Evolutionary conservation across 225 moss, liverwort and hornwort species (phyloP).

Genomic region (Pseudoscleropodium purum): DNA sequence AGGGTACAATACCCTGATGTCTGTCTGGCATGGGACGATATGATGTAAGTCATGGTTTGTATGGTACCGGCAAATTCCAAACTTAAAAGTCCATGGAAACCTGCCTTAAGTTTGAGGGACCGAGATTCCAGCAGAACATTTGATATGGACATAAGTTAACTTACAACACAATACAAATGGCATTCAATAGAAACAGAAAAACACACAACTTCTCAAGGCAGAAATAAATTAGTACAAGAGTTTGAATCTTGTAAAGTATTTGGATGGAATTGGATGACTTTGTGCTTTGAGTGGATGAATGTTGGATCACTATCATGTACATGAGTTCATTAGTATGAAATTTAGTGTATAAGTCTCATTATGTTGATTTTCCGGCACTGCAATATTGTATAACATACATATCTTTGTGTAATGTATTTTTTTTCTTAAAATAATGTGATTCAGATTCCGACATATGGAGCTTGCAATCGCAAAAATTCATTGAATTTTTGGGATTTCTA

Average conservation of each 20-base stretch:
- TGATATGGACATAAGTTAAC: background rate
- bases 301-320: too few species aligned
- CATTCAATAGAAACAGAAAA: background rate
- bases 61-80: background rate
- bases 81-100: background rate
- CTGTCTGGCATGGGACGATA: background rate
- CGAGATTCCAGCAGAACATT: background rate
- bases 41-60: background rate
- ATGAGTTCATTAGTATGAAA: background rate
- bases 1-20: background rate
- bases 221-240: background rate
- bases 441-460: rapidly evolving
- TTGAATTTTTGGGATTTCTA: too few species aligned
- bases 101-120: background rate
- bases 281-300: background rate
- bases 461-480: background rate
- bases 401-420: background rate
- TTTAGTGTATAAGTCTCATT: background rate
- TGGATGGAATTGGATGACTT: background rate
- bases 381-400: rapidly evolving
- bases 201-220: too few species aligned
- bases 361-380: too few species aligned
- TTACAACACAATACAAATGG: too few species aligned
- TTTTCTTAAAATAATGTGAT: too few species aligned
- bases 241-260: background rate